Evolutionary conservation across 2,329 filamentous ascomycete species (phyloP).

Genomic region (Thielaviopsis ethacetica): DNA sequence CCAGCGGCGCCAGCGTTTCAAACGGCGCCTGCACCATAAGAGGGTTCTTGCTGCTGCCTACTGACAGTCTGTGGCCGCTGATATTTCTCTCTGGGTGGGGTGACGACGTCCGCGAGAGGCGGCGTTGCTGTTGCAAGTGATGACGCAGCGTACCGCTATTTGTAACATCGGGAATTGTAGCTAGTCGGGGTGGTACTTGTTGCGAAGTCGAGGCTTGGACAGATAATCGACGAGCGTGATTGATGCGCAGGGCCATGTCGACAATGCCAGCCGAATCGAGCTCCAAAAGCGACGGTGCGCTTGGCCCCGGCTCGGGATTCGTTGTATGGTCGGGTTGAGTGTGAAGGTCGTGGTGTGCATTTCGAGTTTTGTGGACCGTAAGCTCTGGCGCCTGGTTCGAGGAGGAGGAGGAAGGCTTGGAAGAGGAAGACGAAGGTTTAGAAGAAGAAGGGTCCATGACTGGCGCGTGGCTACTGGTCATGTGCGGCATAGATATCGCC

Average conservation of each 20-base stretch:
- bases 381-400: not conserved
- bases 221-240: constrained; percentile 57
- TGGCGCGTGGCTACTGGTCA: not conserved
- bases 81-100: constrained; percentile 32
- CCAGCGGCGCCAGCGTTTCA: constrained; percentile 10
- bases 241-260: constrained; percentile 77
- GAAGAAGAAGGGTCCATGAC: not conserved
- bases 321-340: not conserved
- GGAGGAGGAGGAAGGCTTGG: not conserved
- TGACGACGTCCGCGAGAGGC: constrained; percentile 43
- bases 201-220: constrained; percentile 39
- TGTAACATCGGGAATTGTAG: constrained; percentile 35
- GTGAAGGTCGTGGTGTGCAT: not conserved
- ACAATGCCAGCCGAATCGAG: constrained; percentile 80
- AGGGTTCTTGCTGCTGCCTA: constrained; percentile 23
- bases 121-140: constrained; percentile 56
- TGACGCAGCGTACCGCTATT: constrained; percentile 45
- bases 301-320: constrained; percentile 10
- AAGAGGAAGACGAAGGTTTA: not conserved
- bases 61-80: constrained; percentile 24
- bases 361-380: not conserved
- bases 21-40: constrained; percentile 19
- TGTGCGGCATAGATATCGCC: not conserved
- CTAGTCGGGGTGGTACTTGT: constrained; percentile 32
- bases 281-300: constrained; percentile 28